These are phyloP conservation scores for Trichoderma gracile DNA, from an alignment of 2,329 filamentous ascomycete genomes.

Conservation along the genomic window DNA sequence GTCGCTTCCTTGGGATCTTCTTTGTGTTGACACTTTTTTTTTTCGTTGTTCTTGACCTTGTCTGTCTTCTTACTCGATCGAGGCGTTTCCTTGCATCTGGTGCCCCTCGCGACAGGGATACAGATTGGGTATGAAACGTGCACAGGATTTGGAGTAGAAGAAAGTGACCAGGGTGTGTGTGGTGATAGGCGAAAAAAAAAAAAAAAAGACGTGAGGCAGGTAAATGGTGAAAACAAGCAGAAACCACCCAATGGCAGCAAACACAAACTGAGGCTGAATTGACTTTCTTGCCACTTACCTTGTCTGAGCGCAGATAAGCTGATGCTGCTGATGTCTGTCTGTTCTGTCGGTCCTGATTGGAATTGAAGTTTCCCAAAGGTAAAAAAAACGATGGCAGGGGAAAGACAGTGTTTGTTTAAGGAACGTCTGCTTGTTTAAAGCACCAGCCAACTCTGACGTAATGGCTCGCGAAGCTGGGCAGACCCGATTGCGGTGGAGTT, in stretches of 20 bases:
- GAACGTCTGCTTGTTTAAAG: conserved; percentile 6
- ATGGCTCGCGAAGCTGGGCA: conserved; percentile 15
- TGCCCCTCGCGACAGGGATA: conserved; percentile 20
- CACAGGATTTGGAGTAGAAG: conserved; percentile 8
- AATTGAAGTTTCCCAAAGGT: not conserved
- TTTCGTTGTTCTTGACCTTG: not conserved
- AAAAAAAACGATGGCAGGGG: not conserved
- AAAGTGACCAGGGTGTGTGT: not conserved
- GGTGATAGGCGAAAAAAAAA: not conserved
- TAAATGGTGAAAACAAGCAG: not conserved
- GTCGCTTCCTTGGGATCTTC: conserved; percentile 8
- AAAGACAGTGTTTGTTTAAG: not conserved
- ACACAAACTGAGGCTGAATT: not conserved
- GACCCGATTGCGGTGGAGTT: not conserved
- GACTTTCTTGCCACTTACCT: not conserved
- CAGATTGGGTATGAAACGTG: conserved; percentile 19
- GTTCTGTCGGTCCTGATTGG: not conserved
- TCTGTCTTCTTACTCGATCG: not conserved
- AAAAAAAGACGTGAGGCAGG: no score
- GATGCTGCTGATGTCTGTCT: not conserved
- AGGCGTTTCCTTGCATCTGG: not conserved
- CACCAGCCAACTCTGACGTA: conserved; percentile 19
- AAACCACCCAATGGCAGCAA: not conserved
- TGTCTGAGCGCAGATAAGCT: not conserved
- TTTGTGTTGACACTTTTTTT: not conserved